phyloP scores from a whole-genome alignment of 2,329 filamentous ascomycete genomes.

The Aureobasidium sp. region DNA sequence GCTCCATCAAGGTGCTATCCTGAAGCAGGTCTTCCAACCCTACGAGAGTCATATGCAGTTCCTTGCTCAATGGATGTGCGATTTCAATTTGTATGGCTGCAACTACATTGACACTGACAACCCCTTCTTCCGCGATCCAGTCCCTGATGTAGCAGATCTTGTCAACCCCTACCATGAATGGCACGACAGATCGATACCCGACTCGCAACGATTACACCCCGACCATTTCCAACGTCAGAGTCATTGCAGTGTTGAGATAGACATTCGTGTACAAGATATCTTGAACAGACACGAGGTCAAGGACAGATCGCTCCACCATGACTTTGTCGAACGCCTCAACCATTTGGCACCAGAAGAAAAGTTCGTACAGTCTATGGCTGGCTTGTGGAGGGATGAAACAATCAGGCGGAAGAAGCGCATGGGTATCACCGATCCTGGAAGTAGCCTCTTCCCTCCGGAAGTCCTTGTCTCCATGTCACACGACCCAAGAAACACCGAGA shows the following conservation, averaged over 20 bases:
- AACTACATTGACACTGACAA: conserved; percentile 81
- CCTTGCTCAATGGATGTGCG: conserved; percentile 96
- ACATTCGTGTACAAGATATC: conserved; percentile 91
- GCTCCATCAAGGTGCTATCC: conserved; percentile 87
- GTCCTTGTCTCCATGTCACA: conserved; percentile 91
- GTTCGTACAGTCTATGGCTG: conserved; percentile 93
- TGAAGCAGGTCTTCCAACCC: conserved; percentile 87
- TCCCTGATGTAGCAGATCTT: conserved; percentile 75
- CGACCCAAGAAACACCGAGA: conserved; percentile 74
- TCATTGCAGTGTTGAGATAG: conserved; percentile 90
- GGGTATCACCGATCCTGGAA: conserved; percentile 68
- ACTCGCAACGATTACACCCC: conserved; percentile 66
- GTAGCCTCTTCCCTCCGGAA: conserved; percentile 83
- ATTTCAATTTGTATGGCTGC: conserved; percentile 98
- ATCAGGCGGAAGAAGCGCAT: conserved; percentile 79
- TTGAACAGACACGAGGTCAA: conserved; percentile 81
- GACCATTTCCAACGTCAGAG: conserved; percentile 77
- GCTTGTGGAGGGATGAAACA: conserved; percentile 92
- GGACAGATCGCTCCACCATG: conserved; percentile 84
- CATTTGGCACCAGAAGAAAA: conserved; percentile 76
- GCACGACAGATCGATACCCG: conserved; percentile 79
- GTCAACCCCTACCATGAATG: conserved; percentile 72
- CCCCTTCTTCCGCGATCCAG: conserved; percentile 76
- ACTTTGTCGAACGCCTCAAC: conserved; percentile 79
- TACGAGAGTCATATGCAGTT: conserved; percentile 97